phyloP scores from a whole-genome alignment of 1,139 yeast species.

The Magnusiomyces ingens region DNA sequence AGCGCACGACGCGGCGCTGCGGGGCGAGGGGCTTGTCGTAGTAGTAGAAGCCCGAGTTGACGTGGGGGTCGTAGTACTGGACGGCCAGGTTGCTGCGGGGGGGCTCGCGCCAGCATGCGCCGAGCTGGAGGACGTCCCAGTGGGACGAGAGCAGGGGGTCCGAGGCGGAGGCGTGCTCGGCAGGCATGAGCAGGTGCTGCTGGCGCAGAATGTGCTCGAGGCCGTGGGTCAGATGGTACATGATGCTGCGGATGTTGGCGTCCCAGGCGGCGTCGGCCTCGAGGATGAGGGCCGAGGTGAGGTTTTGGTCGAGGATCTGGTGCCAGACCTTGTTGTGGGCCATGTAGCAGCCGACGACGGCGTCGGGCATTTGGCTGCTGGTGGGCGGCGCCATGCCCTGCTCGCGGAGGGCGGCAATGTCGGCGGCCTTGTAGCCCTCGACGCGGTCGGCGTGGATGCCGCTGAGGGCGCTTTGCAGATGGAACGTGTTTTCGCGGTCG shows the following conservation, averaged over 20 bases:
- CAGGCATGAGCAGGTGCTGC: background rate
- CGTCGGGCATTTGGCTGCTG: too few relatives aligned
- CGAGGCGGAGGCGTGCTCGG: background rate
- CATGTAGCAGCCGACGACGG: too few relatives aligned
- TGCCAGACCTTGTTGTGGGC: too few relatives aligned
- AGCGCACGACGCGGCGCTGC: too few relatives aligned
- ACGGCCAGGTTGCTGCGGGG: background rate
- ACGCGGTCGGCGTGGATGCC: too few relatives aligned
- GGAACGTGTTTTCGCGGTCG: background rate
- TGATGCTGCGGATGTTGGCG: slow-evolving; percentile 12
- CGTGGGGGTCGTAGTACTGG: too few relatives aligned
- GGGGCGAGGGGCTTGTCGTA: too few relatives aligned
- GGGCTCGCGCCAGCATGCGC: slow-evolving; percentile 13
- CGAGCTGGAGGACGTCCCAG: slow-evolving; percentile 16
- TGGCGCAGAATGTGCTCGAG: slow-evolving; percentile 7
- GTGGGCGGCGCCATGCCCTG: too few relatives aligned
- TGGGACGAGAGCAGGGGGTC: slow-evolving; percentile 13
- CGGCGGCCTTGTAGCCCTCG: too few relatives aligned
- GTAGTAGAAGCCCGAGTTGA: too few relatives aligned
- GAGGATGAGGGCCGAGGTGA: slow-evolving; percentile 9
- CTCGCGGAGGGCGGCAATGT: too few relatives aligned
- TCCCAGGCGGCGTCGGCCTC: slow-evolving; percentile 21
- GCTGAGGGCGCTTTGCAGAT: too few relatives aligned
- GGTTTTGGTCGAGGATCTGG: background rate
- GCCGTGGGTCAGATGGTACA: slow-evolving; percentile 15